Conservation (phyloP, 1,284 basidiomycete genomes). For the Sporisorium exsertum region DNA sequence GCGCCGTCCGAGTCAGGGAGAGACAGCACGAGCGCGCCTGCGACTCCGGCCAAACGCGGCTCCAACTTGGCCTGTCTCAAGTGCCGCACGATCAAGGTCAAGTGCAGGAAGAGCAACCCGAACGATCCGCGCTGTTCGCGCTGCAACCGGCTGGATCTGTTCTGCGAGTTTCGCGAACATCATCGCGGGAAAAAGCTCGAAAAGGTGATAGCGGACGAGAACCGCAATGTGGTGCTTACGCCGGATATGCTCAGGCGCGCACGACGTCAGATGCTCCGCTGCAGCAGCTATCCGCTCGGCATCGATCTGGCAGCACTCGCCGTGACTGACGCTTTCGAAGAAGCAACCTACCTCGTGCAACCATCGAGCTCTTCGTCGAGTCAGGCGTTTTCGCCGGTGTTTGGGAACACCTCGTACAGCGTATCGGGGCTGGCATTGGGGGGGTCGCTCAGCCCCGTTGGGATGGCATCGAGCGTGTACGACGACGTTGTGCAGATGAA, state of each 20-base stretch:
- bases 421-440: slow-evolving; percentile 2
- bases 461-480: slow-evolving; percentile 27
- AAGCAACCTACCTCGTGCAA: slow-evolving; percentile 1
- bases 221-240: slow-evolving; percentile 26
- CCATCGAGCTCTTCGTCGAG: neutral
- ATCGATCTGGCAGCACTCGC: slow-evolving; percentile 18
- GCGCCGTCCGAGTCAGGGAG: neutral
- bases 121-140: slow-evolving; percentile 40
- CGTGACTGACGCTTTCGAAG: neutral
- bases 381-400: neutral
- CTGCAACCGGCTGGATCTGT: slow-evolving; percentile 45
- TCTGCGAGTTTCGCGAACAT: slow-evolving; percentile 50
- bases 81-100: slow-evolving; percentile 50
- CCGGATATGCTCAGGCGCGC: slow-evolving; percentile 28
- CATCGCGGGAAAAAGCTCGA: slow-evolving; percentile 51
- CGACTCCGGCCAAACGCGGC: slow-evolving; percentile 33
- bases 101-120: slow-evolving; percentile 46
- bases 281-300: slow-evolving; percentile 41
- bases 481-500: slow-evolving; percentile 38
- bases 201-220: slow-evolving; percentile 44
- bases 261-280: slow-evolving; percentile 18
- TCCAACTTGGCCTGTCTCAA: slow-evolving; percentile 53
- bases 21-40: neutral
- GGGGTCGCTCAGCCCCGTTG: slow-evolving; percentile 4
- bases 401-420: slow-evolving; percentile 1